Base-by-base conservation (phyloP, 805 yeast genomes). In the Myxozyma vanderwaltii region DNA sequence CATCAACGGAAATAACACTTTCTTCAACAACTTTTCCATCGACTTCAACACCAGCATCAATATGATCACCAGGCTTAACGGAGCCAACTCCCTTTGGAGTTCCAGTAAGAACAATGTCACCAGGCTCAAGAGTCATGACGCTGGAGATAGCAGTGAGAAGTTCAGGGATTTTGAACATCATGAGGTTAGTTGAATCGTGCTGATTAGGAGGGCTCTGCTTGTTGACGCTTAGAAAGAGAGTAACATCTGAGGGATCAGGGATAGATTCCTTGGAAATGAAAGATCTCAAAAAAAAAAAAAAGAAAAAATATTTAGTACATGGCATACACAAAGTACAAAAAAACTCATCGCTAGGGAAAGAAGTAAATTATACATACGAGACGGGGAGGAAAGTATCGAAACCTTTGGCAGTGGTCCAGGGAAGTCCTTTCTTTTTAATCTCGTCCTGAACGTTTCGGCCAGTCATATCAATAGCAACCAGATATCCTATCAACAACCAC, bases 71-170 rank as follows among this genome's bases (percentile, higher is more conserved):
- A 0, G 96, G 88, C 4, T 72, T 73, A 35, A 91, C 75, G 26
- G 81, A 76, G 7, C 98, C 97, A n/a, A 94, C 99, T 17, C 99
- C 99, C 73, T 91, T 89, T 47, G 99, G 99, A 1, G 99, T 94
- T 17, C 99, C 99, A 0, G 99, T 94, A 52, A 94, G 78, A 59
- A 94, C 85, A 63, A 94, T 79, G 70, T 94, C 99, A 31, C 97
- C 97, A 54, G 89, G 85, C 68, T 91, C 85, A 58, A 94, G 77
- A 3, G 97, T 89, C 92, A 92, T 92, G 68, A 89, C 85, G n/a
- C 85, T 75, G 3, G 96, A 87, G 84, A 91, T 87, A 52, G 86
- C 82, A 56, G 88, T 81, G 62, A 94, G 77, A 62, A 94, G 86
- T 67, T 83, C 81, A 69, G 91, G 91, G 69, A 94, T 84, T 48